A percentile compares a stretch with the other conserved stretches of the same genome.
Evolutionary conservation across 2,329 filamentous ascomycete species (phyloP).

Genomic region (Triangularia verruculosa): DNA sequence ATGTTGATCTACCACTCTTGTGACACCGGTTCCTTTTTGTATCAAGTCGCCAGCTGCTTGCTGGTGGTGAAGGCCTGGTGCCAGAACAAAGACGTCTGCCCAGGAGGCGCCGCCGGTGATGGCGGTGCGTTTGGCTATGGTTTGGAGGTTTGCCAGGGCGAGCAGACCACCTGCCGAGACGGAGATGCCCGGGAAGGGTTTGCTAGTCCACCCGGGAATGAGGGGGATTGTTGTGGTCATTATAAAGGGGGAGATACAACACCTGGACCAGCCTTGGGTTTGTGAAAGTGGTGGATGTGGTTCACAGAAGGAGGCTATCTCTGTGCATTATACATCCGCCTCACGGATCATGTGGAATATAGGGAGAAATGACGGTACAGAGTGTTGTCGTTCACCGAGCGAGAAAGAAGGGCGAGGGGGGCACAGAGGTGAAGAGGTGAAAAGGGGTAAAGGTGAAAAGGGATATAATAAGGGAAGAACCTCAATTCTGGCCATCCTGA

Average conservation of each 20-base stretch:
- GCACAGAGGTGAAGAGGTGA: too few species aligned
- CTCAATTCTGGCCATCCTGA: neutral
- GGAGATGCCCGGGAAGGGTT: slow-evolving; percentile 44
- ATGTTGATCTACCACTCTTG: slow-evolving; percentile 39
- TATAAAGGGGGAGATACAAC: neutral
- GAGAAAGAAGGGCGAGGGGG: too few species aligned
- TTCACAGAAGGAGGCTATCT: neutral
- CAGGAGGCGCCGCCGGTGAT: slow-evolving; percentile 55
- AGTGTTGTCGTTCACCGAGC: too few species aligned
- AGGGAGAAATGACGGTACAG: too few species aligned
- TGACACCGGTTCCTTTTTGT: slow-evolving; percentile 36
- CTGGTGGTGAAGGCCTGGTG: slow-evolving; percentile 60
- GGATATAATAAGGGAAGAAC: neutral
- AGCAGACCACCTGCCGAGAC: slow-evolving; percentile 54
- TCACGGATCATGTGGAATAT: too few species aligned
- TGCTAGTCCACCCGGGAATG: slow-evolving; percentile 43
- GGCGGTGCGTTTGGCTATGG: slow-evolving; percentile 53
- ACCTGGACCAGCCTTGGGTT: neutral
- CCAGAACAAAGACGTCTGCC: slow-evolving; percentile 56
- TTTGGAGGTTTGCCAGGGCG: slow-evolving; percentile 57
- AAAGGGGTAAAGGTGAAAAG: neutral
- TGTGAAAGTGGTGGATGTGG: too few species aligned
- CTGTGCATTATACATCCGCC: too few species aligned
- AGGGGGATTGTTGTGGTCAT: slow-evolving; percentile 8
- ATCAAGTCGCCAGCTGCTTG: slow-evolving; percentile 53